Percentiles rank a stretch among this genome's conserved stretches.
Evolutionary conservation across 345 rosid genomes (phyloP).

Genomic region (Chamaenerion angustifolium): DNA sequence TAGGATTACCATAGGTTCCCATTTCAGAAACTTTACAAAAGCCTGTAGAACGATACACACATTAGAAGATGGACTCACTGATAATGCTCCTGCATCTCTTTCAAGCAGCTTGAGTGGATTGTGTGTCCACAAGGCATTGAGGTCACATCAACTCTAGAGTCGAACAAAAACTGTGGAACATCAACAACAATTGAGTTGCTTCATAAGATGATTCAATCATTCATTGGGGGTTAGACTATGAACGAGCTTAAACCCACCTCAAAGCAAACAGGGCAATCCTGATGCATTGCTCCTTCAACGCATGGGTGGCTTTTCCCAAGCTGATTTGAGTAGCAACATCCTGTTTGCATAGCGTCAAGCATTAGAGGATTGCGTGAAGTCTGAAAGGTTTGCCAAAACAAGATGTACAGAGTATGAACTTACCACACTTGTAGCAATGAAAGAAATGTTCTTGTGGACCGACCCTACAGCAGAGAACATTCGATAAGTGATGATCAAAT

Average conservation of each 20-base stretch:
- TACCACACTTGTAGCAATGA: slow-evolving; percentile 87
- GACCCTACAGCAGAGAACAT: slow-evolving; percentile 22
- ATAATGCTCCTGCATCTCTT: slow-evolving; percentile 70
- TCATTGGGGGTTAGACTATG: background rate
- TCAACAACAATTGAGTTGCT: background rate
- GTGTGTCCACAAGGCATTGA: slow-evolving; percentile 88
- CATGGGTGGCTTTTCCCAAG: slow-evolving; percentile 69
- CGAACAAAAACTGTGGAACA: slow-evolving; percentile 54
- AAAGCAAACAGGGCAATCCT: slow-evolving; percentile 81
- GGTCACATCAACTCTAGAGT: slow-evolving; percentile 54
- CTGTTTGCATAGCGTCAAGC: slow-evolving; percentile 13
- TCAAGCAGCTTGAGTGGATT: slow-evolving; percentile 58
- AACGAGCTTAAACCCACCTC: slow-evolving; percentile 36
- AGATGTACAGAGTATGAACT: slow-evolving; percentile 8
- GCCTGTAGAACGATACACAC: background rate
- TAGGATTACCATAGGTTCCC: background rate
- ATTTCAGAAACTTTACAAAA: background rate
- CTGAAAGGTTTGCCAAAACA: background rate
- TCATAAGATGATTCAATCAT: background rate
- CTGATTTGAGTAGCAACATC: slow-evolving; percentile 73
- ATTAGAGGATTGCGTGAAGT: background rate
- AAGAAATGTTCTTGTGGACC: slow-evolving; percentile 83
- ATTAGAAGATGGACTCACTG: slow-evolving; percentile 34
- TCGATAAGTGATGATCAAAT: too few species aligned
- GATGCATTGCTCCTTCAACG: slow-evolving; percentile 99